Evolutionary conservation across 768 basidiomycete genomes (phyloP).

Genomic region (Suillus cothurnatus): DNA sequence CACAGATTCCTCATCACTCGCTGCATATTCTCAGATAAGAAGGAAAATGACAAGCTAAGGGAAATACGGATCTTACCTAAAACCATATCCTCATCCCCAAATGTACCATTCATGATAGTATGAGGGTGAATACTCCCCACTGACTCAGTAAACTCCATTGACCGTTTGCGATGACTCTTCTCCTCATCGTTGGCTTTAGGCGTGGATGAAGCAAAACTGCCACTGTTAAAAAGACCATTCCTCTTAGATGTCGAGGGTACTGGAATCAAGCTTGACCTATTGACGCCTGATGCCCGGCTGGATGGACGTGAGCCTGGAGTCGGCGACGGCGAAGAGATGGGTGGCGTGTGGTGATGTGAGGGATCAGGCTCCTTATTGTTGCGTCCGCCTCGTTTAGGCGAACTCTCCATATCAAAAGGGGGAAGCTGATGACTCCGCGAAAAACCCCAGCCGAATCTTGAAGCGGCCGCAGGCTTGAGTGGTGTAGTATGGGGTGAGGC

Average conservation of each 20-base stretch:
- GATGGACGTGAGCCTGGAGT: constrained; percentile 26
- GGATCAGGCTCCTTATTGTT: constrained; percentile 4
- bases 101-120: constrained; percentile 14
- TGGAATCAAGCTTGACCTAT: constrained; percentile 45
- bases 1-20: constrained; percentile 41
- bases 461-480: constrained; percentile 24
- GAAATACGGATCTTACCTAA: constrained; percentile 20
- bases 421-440: constrained; percentile 39
- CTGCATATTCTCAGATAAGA: constrained; percentile 23
- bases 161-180: constrained; percentile 28
- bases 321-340: constrained; percentile 24
- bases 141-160: constrained; percentile 31
- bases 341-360: constrained; percentile 13
- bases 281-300: constrained; percentile 25
- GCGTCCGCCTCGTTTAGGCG: constrained; percentile 13
- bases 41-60: constrained; percentile 1
- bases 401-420: constrained; percentile 40
- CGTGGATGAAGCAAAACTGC: constrained; percentile 10
- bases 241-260: constrained; percentile 42
- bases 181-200: constrained; percentile 17
- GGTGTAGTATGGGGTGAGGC: constrained; percentile 11
- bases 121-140: constrained; percentile 26
- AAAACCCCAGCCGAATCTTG: constrained; percentile 44
- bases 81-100: constrained; percentile 20
- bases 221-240: constrained; percentile 15